These are phyloP conservation scores for Akanthomyces muscarius DNA, from an alignment of 2,329 filamentous ascomycete genomes.

Conservation along the genomic window DNA sequence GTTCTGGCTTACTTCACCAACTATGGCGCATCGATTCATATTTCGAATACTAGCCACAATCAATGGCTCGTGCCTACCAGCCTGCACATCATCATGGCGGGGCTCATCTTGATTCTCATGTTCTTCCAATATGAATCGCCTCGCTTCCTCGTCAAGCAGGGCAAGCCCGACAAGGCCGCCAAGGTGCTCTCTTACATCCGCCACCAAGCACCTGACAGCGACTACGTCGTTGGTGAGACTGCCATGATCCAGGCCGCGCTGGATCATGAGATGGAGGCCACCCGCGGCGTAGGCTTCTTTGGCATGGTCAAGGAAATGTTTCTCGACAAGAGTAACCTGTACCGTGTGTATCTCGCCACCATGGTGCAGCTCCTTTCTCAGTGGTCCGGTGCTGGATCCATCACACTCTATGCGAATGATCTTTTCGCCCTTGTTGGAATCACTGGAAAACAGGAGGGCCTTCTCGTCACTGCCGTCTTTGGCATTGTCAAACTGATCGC, in stretches of 20 bases:
- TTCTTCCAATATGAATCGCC: slow-evolving; percentile 68
- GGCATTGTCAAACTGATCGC: slow-evolving; percentile 69
- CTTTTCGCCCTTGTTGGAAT: slow-evolving; percentile 71
- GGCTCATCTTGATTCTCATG: slow-evolving; percentile 65
- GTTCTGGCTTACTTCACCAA: slow-evolving; percentile 76
- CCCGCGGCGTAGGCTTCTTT: slow-evolving; percentile 58
- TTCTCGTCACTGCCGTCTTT: slow-evolving; percentile 72
- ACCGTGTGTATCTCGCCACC: slow-evolving; percentile 65
- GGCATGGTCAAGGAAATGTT: slow-evolving; percentile 68
- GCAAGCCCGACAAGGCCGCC: slow-evolving; percentile 56
- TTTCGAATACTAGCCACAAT: slow-evolving; percentile 42
- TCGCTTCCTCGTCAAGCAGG: slow-evolving; percentile 64
- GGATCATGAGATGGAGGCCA: slow-evolving; percentile 68
- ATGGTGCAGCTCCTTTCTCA: slow-evolving; percentile 69
- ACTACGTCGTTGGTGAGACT: slow-evolving; percentile 60
- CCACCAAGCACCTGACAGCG: slow-evolving; percentile 53
- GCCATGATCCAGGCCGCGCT: slow-evolving; percentile 61
- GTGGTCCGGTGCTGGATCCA: slow-evolving; percentile 68
- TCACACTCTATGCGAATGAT: slow-evolving; percentile 72
- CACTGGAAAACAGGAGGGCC: slow-evolving; percentile 61
- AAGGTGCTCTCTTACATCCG: slow-evolving; percentile 54
- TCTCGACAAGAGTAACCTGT: slow-evolving; percentile 63
- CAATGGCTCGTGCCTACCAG: slow-evolving; percentile 67
- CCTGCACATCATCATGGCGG: slow-evolving; percentile 73
- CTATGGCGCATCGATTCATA: slow-evolving; percentile 53